These are phyloP conservation scores for Metschnikowia baotianmanensis DNA, from an alignment of 805 yeast species.

Conservation along the genomic window DNA sequence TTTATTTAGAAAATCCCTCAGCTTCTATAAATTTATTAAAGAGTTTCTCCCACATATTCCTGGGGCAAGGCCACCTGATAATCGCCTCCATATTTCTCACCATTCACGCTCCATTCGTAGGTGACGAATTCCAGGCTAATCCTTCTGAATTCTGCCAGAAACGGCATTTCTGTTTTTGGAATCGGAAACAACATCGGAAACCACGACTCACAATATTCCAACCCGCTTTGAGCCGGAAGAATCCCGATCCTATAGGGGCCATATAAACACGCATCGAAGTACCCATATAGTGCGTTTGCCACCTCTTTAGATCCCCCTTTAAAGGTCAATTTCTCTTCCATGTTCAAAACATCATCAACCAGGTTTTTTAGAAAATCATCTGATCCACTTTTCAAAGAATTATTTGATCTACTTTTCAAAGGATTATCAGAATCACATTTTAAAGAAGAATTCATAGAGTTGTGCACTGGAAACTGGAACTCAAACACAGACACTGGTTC, in stretches of 20 bases:
- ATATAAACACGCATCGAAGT: slow-evolving; percentile 68
- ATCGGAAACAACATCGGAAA: slow-evolving; percentile 38
- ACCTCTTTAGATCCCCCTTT: slow-evolving; percentile 34
- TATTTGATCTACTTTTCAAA: no score
- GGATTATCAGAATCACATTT: no score
- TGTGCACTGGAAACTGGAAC: slow-evolving; percentile 50
- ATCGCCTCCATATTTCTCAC: slow-evolving; percentile 3
- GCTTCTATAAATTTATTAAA: no score
- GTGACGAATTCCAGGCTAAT: slow-evolving; percentile 10
- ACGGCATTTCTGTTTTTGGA: slow-evolving; percentile 4
- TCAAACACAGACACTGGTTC: slow-evolving; percentile 57
- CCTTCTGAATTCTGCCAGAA: slow-evolving; percentile 10
- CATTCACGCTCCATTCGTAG: slow-evolving; percentile 17
- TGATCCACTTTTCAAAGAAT: no score
- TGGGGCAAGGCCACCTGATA: neutral
- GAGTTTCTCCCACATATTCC: no score
- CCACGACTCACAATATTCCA: slow-evolving; percentile 36
- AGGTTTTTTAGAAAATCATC: no score
- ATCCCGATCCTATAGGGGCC: slow-evolving; percentile 55
- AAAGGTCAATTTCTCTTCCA: slow-evolving; percentile 24
- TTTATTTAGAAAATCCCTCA: no score
- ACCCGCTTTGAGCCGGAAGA: slow-evolving; percentile 7
- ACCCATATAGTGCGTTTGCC: slow-evolving; percentile 70
- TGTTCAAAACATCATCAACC: no score
- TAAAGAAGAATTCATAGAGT: no score